These are phyloP conservation scores for Coniella lustricola DNA, from an alignment of 2,329 filamentous ascomycete genomes.

Conservation along the genomic window DNA sequence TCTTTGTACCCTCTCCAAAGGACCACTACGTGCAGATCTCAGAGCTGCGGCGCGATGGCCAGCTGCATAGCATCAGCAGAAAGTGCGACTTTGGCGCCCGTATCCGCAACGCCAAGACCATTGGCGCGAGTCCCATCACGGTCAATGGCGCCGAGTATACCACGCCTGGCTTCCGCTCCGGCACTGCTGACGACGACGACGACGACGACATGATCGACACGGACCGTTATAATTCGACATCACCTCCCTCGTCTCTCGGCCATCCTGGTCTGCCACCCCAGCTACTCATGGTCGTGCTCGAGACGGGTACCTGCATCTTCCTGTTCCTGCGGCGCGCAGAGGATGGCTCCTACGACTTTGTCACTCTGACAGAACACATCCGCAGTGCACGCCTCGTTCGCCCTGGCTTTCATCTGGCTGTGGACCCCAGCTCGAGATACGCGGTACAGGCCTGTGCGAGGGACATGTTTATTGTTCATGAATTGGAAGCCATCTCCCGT, in stretches of 20 bases:
- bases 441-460: slow-evolving; percentile 66
- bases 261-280: slow-evolving; percentile 56
- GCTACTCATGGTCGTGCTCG: slow-evolving; percentile 68
- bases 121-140: slow-evolving; percentile 47
- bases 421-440: slow-evolving; percentile 69
- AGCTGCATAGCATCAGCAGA: slow-evolving; percentile 66
- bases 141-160: slow-evolving; percentile 25
- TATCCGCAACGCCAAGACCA: slow-evolving; percentile 71
- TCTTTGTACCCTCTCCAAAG: slow-evolving; percentile 34
- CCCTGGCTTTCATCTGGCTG: slow-evolving; percentile 60
- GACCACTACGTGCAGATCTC: slow-evolving; percentile 76
- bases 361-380: slow-evolving; percentile 28
- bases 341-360: slow-evolving; percentile 50
- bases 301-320: slow-evolving; percentile 68
- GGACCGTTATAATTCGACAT: not conserved
- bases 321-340: slow-evolving; percentile 53
- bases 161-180: slow-evolving; percentile 18
- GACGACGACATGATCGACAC: slow-evolving; percentile 27
- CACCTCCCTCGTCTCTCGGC: slow-evolving; percentile 3
- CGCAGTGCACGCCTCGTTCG: slow-evolving; percentile 43
- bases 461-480: slow-evolving; percentile 63
- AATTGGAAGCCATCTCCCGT: slow-evolving; percentile 50
- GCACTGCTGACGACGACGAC: slow-evolving; percentile 33
- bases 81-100: slow-evolving; percentile 72
- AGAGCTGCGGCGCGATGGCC: slow-evolving; percentile 62